These are phyloP conservation scores for Penicillium fimorum DNA, from an alignment of 495 filamentous ascomycete species.

Conservation along the genomic window DNA sequence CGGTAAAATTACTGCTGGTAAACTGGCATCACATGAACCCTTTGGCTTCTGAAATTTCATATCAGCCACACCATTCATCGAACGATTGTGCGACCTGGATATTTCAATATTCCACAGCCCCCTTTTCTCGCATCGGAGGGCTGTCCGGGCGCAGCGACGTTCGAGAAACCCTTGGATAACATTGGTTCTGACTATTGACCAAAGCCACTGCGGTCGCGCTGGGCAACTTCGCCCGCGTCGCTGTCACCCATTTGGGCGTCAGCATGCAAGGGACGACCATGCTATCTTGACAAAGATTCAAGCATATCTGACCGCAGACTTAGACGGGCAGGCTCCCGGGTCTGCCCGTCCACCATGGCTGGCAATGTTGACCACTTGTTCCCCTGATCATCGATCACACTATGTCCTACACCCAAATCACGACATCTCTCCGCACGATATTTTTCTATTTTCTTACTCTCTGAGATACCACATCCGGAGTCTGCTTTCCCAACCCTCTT, in stretches of 20 bases:
- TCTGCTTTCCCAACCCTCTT: constrained; percentile 8
- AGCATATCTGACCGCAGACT: constrained; percentile 5
- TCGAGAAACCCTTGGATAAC: constrained; percentile 1
- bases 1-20: constrained; percentile 27
- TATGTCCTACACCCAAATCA: constrained; percentile 2
- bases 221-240: constrained; percentile 1
- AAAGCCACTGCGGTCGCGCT: constrained; percentile 18
- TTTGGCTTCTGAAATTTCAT: constrained; percentile 8
- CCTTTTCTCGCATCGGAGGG: constrained; percentile 11
- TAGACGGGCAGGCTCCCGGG: constrained; percentile 1
- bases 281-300: not conserved
- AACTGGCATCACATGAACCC: constrained; percentile 4
- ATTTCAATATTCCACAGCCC: constrained; percentile 1
- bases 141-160: constrained; percentile 14
- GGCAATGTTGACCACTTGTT: constrained; percentile 9
- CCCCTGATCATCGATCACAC: constrained; percentile 5
- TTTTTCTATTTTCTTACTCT: constrained; percentile 2
- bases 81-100: constrained; percentile 16
- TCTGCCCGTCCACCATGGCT: constrained; percentile 6
- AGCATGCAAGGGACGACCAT: constrained; percentile 10
- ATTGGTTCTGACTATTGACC: constrained; percentile 14
- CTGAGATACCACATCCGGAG: constrained; percentile 10
- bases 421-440: constrained; percentile 2
- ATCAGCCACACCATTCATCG: constrained; percentile 9
- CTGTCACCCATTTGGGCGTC: not conserved